Conservation (phyloP, 768 basidiomycete genomes). For the Trametes elegans region DNA sequence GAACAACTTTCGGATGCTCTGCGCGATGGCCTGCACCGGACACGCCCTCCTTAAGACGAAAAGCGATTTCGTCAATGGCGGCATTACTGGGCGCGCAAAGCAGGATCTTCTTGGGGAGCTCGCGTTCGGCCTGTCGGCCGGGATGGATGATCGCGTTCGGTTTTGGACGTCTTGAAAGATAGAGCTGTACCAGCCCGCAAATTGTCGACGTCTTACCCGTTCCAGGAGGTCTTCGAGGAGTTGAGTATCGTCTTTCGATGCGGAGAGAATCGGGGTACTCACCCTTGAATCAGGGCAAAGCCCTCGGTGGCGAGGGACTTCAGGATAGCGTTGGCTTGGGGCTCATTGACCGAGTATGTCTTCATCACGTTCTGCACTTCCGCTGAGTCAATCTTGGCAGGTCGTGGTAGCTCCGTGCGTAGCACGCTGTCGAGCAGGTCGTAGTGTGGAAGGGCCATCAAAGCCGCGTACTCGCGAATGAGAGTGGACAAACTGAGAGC, state of each 20-base stretch:
- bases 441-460: constrained; percentile 80
- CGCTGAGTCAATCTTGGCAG: constrained; percentile 41
- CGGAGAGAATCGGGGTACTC: constrained; percentile 4
- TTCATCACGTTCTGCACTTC: constrained; percentile 67
- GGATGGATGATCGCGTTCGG: constrained; percentile 49
- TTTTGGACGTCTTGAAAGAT: constrained; percentile 58
- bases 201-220: constrained; percentile 99
- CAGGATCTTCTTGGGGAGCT: constrained; percentile 69
- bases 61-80: constrained; percentile 94
- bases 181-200: constrained; percentile 86
- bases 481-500: constrained; percentile 77
- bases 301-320: constrained; percentile 69
- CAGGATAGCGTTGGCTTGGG: constrained; percentile 88
- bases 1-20: constrained; percentile 75
- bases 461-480: constrained; percentile 88
- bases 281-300: constrained; percentile 96
- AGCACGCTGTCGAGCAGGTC: constrained; percentile 74
- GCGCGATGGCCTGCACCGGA: constrained; percentile 52
- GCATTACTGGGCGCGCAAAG: constrained; percentile 98
- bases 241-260: not conserved
- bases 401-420: constrained; percentile 55
- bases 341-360: constrained; percentile 79
- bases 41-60: constrained; percentile 80
- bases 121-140: constrained; percentile 44
- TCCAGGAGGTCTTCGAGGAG: constrained; percentile 75